phyloP scores from a whole-genome alignment of 1,284 basidiomycete genomes.

The Inonotus obliquus region DNA sequence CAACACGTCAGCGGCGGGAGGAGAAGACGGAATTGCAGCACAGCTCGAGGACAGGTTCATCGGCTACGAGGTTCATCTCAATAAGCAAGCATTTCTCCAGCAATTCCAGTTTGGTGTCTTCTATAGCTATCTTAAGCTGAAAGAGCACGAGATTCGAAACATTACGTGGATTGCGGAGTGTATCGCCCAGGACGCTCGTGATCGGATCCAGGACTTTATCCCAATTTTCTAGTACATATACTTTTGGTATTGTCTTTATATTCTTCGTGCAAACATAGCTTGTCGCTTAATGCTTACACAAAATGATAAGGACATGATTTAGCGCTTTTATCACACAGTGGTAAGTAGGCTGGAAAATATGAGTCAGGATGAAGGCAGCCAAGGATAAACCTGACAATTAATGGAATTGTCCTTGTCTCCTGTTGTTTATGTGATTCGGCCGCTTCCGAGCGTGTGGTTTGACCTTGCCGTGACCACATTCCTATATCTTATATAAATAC shows the following conservation, averaged over 20 bases:
- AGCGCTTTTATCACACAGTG: no score
- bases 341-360: no score
- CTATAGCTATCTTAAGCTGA: constrained; percentile 93
- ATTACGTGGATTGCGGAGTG: constrained; percentile 98
- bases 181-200: constrained; percentile 90
- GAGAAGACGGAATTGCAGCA: constrained; percentile 43
- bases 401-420: no score
- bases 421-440: no score
- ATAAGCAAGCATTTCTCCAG: constrained; percentile 91
- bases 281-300: background rate
- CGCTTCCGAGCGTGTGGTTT: no score
- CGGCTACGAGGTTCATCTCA: constrained; percentile 87
- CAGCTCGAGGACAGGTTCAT: constrained; percentile 96
- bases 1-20: constrained; percentile 28
- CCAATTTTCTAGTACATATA: constrained; percentile 61
- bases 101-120: constrained; percentile 94
- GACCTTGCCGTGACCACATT: no score
- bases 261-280: background rate
- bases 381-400: no score
- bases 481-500: no score
- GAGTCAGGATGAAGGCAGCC: no score
- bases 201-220: constrained; percentile 92
- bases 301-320: no score
- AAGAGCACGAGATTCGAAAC: constrained; percentile 98
- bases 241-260: background rate